These are phyloP conservation scores for Periconia sp. DNA, from an alignment of 2,329 filamentous ascomycete species.

Conservation along the genomic window DNA sequence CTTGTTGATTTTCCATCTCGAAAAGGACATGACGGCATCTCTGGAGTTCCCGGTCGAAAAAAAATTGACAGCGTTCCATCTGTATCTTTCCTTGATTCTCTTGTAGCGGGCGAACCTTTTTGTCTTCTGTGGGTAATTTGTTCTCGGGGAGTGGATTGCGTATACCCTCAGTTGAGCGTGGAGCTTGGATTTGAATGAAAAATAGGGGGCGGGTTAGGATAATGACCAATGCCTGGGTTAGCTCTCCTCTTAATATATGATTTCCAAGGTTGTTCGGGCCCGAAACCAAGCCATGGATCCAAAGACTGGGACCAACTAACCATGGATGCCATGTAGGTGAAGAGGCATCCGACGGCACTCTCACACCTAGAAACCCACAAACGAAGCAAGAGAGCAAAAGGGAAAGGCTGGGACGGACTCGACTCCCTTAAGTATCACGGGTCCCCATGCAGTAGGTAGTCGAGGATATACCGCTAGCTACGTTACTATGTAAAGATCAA, in stretches of 20 bases:
- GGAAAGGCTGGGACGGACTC: too few relatives aligned
- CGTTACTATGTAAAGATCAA: not conserved
- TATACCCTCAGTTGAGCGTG: not conserved
- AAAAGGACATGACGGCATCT: conserved; percentile 2
- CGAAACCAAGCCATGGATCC: too few relatives aligned
- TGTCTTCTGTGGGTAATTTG: conserved; percentile 1
- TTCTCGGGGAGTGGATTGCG: not conserved
- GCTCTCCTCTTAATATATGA: too few relatives aligned
- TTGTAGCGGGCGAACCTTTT: not conserved
- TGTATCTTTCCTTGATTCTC: not conserved
- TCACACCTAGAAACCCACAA: too few relatives aligned
- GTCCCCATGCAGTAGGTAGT: not conserved
- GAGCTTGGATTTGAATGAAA: not conserved
- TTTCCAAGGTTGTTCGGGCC: too few relatives aligned
- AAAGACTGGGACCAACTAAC: too few relatives aligned
- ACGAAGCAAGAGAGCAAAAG: too few relatives aligned
- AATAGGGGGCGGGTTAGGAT: not conserved
- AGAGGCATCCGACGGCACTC: too few relatives aligned
- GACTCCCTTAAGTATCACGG: not conserved
- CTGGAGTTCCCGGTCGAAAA: conserved; percentile 4
- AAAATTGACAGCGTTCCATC: conserved; percentile 9
- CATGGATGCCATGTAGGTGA: too few relatives aligned
- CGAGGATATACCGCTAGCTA: not conserved
- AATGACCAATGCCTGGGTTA: not conserved
- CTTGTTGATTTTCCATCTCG: too few relatives aligned